A percentile compares a stretch with the other conserved stretches of the same genome.
These are phyloP conservation scores for Phytophthora podocarpi DNA, from an alignment of 352 stramenopile genomes.

Conservation along the genomic window DNA sequence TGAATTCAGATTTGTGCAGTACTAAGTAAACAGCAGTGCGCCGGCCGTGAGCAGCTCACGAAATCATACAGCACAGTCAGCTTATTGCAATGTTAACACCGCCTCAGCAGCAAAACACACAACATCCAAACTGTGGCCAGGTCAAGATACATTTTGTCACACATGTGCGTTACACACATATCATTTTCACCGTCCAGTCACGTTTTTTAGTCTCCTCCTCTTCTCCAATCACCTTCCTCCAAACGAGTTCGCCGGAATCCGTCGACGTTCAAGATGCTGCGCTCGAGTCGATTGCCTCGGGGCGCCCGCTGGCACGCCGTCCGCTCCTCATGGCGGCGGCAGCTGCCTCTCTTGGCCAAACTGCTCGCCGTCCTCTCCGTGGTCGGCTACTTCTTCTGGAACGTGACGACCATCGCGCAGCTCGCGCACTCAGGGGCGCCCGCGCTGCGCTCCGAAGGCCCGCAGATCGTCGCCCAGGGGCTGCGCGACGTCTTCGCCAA, in stretches of 20 bases:
- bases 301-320: constrained; percentile 32
- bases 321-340: constrained; percentile 21
- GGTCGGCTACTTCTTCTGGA: constrained; percentile 57
- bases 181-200: background rate
- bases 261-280: constrained; percentile 21
- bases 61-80: too few species aligned
- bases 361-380: constrained; percentile 32
- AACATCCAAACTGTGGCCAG: too few species aligned
- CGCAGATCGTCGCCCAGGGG: constrained; percentile 5
- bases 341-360: constrained; percentile 33
- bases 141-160: too few species aligned
- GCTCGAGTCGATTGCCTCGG: constrained; percentile 21
- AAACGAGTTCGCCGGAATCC: background rate
- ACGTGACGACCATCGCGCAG: constrained; percentile 50
- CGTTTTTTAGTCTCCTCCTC: background rate
- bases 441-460: constrained; percentile 14
- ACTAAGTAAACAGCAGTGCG: too few species aligned
- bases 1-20: too few species aligned
- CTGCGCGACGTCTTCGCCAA: constrained; percentile 12
- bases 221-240: background rate
- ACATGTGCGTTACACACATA: background rate
- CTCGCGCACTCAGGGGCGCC: constrained; percentile 24
- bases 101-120: too few species aligned
- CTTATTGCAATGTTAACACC: too few species aligned
- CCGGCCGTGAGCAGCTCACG: too few species aligned